Evolutionary conservation across 2,329 filamentous ascomycete species (phyloP), one percentile per base, ranked within the genome.

Genomic region (Alternaria tenuissima): DNA sequence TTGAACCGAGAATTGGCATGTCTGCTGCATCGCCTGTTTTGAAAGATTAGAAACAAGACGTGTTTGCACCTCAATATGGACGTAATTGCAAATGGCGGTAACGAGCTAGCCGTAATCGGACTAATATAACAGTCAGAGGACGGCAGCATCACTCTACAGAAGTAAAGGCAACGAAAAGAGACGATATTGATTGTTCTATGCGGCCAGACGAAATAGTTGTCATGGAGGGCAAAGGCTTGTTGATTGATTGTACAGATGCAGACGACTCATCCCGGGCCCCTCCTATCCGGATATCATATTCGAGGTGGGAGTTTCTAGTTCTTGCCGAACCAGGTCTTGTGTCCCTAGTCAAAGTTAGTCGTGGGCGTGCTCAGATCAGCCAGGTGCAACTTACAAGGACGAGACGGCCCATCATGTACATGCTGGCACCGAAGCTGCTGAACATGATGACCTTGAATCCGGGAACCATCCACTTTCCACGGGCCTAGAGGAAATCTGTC

Each of bases 361-460:
- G 9, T n/a, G 24, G 4, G 9, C 14, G 11, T n/a, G n/a, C 16
- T 46, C 18, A n/a, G 9, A 11, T 36, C 16, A 24, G 30, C 14
- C 30, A 46, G n/a, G 11, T 18, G 12, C 9, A 12, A 71, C 80
- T 42, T 78, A 82, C 80, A 44, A 89, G 77, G 66, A 91, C 82
- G 83, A 91, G 88, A 78, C 91, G 90, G 78, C 85, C 82, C 83
- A 91, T 89, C 83, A 89, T 90, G 84, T 91, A 94, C 81, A 92
- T 82, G 66, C 74, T 83, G 91, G 89, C 84, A 76, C 81, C 84
- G 72, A 88, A 81, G 74, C 84, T 84, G 71, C 87, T 87, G 83
- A 84, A 91, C 52, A 92, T 81, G 57, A 89, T 67, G 72, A 84
- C 76, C 74, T 89, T 85, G 86, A 91, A 94, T 70, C 89, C 90